Base-by-base conservation (phyloP, 2,329 filamentous ascomycete genomes). In the Trichoderma arundinaceum region DNA sequence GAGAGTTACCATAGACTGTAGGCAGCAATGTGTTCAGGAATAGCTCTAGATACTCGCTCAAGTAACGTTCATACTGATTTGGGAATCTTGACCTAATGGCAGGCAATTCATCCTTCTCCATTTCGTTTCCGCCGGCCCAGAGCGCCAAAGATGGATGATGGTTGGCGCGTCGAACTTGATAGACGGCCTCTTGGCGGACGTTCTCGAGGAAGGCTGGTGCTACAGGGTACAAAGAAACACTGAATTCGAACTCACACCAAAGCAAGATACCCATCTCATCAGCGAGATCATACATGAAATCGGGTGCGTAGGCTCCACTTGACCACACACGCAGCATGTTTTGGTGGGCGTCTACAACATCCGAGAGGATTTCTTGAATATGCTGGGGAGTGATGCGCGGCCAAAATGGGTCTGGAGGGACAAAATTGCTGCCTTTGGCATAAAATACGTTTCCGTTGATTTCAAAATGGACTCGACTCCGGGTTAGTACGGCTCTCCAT, bases 91-190 rank as follows among this genome's bases (percentile, higher is more conserved):
- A 60, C 17, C n/a, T 60, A 13, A 60, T 33, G 44, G 43, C 57
- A 39, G 57, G 57, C 19, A 60, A 43, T 15, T 60, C 57, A 60
- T 60, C 57, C 15, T 60, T 60, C 57, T 60, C 57, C 57, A 60
- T 60, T 39, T 60, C 57, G 13, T 60, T 60, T 12, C 57, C 57
- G 12, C 57, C 57, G 4, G 57, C 57, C 57, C 57, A 60, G 5
- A 60, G 57, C 15, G 57, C 57, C 13, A 60, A 5, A 12, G 57
- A 60, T 4, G 57, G 57, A 10, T 60, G 57, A 13, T 60, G 57
- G 19, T 60, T 60, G 13, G n/a, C 43, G 12, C 57, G 46, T 4
- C 57, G 57, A 17, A 60, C 57, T 17, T 60, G 57, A 28, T 60
- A 60, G 8, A 60, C 57, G 13, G 57, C 57, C 57, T 60, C 57